Percentiles rank a stretch among this genome's conserved stretches.
These are phyloP conservation scores for Hericium rajendrae DNA, from an alignment of 768 basidiomycete species.

Conservation along the genomic window DNA sequence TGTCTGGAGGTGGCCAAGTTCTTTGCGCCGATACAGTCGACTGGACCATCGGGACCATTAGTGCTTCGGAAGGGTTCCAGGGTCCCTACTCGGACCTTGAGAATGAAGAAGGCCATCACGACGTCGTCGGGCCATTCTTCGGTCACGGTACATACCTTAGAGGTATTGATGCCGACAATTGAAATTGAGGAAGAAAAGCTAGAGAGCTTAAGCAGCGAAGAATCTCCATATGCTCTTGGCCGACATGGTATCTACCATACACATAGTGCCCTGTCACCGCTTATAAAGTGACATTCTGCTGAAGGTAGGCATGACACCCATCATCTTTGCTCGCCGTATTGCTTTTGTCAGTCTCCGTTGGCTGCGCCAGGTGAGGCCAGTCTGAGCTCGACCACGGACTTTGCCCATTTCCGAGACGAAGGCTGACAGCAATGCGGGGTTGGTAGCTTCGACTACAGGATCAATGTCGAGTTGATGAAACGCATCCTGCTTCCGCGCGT, in stretches of 20 bases:
- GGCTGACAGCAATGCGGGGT: slow-evolving; percentile 44
- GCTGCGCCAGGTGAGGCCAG: slow-evolving; percentile 64
- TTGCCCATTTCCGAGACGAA: slow-evolving; percentile 74
- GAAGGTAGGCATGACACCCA: slow-evolving; percentile 68
- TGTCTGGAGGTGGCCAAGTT: neutral
- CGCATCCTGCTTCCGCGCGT: slow-evolving; percentile 50
- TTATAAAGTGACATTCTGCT: neutral
- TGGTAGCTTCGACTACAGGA: slow-evolving; percentile 59
- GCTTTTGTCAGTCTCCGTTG: slow-evolving; percentile 79
- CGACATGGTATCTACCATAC: too few species aligned
- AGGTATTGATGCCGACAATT: too few species aligned
- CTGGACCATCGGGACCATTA: neutral
- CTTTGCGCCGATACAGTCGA: neutral
- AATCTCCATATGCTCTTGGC: too few species aligned
- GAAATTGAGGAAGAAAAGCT: too few species aligned
- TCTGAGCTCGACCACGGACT: slow-evolving; percentile 60
- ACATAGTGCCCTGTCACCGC: too few species aligned
- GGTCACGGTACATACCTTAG: too few species aligned
- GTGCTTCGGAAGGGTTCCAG: neutral
- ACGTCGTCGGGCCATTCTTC: too few species aligned
- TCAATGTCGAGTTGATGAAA: slow-evolving; percentile 67
- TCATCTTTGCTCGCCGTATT: slow-evolving; percentile 80
- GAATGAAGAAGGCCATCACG: too few species aligned
- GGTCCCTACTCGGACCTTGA: neutral
- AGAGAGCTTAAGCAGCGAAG: too few species aligned